A percentile compares a stretch with the other conserved stretches of the same genome.
phyloP scores from a whole-genome alignment of 352 stramenopile genomes.

The Pythium scleroteichum region DNA sequence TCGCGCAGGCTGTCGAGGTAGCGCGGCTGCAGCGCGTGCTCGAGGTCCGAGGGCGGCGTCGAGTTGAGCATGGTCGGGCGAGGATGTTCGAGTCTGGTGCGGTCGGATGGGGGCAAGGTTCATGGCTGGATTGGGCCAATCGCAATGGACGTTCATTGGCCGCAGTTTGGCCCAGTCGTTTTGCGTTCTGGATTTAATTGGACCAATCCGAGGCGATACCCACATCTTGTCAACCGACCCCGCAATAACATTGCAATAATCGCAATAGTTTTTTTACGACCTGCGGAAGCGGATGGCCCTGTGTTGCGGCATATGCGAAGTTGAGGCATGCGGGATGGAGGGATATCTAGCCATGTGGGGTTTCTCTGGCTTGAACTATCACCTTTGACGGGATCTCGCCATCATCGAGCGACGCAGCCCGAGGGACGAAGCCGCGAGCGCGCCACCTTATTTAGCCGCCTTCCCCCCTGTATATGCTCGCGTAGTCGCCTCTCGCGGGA shows the following conservation, averaged over 20 bases:
- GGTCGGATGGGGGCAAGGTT: background rate
- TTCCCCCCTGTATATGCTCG: background rate
- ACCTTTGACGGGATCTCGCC: slow-evolving; percentile 24
- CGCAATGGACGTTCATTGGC: background rate
- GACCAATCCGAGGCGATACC: slow-evolving; percentile 1
- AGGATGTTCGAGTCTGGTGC: background rate
- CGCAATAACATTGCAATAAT: too few species aligned
- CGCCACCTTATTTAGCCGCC: background rate
- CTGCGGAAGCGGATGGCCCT: background rate
- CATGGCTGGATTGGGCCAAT: background rate
- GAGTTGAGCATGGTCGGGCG: slow-evolving; percentile 18
- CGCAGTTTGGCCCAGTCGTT: slow-evolving; percentile 14
- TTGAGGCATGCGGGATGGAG: slow-evolving; percentile 9
- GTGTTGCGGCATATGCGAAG: slow-evolving; percentile 1
- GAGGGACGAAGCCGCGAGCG: slow-evolving; percentile 6
- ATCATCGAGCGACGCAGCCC: slow-evolving; percentile 2
- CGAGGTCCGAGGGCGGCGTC: slow-evolving; percentile 18
- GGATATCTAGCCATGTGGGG: slow-evolving; percentile 12
- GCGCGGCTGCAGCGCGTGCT: slow-evolving; percentile 49
- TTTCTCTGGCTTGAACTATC: slow-evolving; percentile 31
- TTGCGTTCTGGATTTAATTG: too few species aligned
- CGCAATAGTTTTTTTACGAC: background rate
- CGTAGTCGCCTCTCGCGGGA: background rate
- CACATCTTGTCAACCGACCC: background rate
- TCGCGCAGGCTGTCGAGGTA: slow-evolving; percentile 68